These are phyloP conservation scores for Dictyophora rubrovolvata DNA, from an alignment of 768 basidiomycete species.

Conservation along the genomic window DNA sequence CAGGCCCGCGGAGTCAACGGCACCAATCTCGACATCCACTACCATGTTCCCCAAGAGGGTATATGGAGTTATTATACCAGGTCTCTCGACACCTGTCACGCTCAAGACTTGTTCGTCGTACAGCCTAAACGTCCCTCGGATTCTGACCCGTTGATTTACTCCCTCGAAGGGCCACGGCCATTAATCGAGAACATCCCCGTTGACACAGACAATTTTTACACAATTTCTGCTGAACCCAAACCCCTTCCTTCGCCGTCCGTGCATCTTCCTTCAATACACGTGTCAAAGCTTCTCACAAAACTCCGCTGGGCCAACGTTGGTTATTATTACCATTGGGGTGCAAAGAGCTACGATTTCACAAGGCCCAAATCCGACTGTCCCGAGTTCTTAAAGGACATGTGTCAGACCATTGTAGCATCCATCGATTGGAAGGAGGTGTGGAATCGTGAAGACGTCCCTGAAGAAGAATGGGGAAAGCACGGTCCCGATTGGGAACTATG, in stretches of 20 bases:
- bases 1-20: constrained; percentile 77
- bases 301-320: constrained; percentile 95
- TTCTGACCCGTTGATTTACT: constrained; percentile 3
- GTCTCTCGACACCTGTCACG: constrained; percentile 19
- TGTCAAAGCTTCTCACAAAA: constrained; percentile 57
- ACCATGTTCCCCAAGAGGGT: constrained; percentile 60
- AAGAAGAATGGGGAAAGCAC: constrained; percentile 40
- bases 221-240: constrained; percentile 47
- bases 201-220: constrained; percentile 40
- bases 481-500: constrained; percentile 63
- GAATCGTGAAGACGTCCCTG: constrained; percentile 17
- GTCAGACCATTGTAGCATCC: constrained; percentile 46
- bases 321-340: constrained; percentile 95
- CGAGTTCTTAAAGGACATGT: constrained; percentile 42
- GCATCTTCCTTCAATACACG: constrained; percentile 37
- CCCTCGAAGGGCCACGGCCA: constrained; percentile 42
- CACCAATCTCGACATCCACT: constrained; percentile 86
- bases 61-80: constrained; percentile 61
- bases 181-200: constrained; percentile 69
- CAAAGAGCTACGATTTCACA: constrained; percentile 87
- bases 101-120: constrained; percentile 20
- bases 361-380: constrained; percentile 58
- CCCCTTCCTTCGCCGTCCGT: constrained; percentile 55
- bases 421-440: constrained; percentile 70
- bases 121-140: constrained; percentile 35